A percentile compares a stretch with the other conserved stretches of the same genome.
phyloP scores from a whole-genome alignment of 306 rosid species.

The Hylodesmum podocarpum region DNA sequence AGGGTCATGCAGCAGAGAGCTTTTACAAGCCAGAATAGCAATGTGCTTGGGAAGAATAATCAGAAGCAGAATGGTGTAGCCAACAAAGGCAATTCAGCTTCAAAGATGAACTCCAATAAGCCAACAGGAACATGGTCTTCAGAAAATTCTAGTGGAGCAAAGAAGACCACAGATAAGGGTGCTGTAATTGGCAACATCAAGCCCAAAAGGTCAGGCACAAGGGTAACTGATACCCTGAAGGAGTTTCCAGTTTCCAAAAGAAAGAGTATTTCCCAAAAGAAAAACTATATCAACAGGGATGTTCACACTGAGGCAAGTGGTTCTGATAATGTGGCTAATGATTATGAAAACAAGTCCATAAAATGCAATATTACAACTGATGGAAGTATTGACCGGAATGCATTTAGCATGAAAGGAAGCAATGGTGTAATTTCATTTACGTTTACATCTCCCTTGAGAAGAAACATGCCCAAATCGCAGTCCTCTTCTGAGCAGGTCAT shows the following conservation, averaged over 20 bases:
- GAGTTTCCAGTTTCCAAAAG: conserved; percentile 41
- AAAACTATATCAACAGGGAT: conserved; percentile 37
- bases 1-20: conserved; percentile 44
- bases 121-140: conserved; percentile 40
- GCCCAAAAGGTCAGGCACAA: conserved; percentile 38
- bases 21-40: conserved; percentile 34
- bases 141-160: conserved; percentile 36
- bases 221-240: conserved; percentile 31
- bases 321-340: conserved; percentile 26
- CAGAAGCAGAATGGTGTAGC: conserved; percentile 58
- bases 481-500: conserved; percentile 36
- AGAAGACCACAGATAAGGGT: conserved; percentile 42
- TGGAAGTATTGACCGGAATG: conserved; percentile 41
- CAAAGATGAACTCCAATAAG: conserved; percentile 42
- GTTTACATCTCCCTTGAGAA: conserved; percentile 82
- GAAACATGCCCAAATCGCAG: conserved; percentile 41
- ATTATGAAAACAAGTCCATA: conserved; percentile 47
- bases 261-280: conserved; percentile 37
- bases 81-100: conserved; percentile 42
- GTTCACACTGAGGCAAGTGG: conserved; percentile 39
- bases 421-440: conserved; percentile 83
- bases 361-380: conserved; percentile 58
- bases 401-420: conserved; percentile 52
- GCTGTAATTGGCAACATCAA: conserved; percentile 40
- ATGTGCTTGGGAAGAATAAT: conserved; percentile 58